phyloP scores from a whole-genome alignment of 2,329 filamentous ascomycete species.

The Shiraia bambusicola region DNA sequence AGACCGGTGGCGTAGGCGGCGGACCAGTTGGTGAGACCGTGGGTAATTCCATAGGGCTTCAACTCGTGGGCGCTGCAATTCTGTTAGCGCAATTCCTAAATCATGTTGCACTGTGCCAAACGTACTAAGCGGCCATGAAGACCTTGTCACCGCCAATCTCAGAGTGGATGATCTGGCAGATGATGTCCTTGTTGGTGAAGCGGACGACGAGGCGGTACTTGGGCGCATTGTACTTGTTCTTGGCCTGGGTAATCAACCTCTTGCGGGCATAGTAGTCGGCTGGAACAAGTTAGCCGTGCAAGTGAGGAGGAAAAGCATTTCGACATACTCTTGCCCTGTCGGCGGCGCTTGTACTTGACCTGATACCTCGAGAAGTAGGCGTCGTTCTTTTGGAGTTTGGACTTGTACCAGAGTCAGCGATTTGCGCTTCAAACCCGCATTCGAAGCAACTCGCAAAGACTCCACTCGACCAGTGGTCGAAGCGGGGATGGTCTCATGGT shows the following conservation, averaged over 20 bases:
- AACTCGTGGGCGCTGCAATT: conserved; percentile 77
- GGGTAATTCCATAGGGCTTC: conserved; percentile 92
- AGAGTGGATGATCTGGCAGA: conserved; percentile 94
- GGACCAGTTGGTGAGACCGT: conserved; percentile 99
- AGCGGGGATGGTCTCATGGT: conserved; percentile 28
- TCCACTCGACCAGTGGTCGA: conserved; percentile 34
- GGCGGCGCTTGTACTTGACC: conserved; percentile 99
- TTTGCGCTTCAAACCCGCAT: conserved; percentile 88
- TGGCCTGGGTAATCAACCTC: conserved; percentile 99
- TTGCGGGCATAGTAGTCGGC: conserved; percentile 99
- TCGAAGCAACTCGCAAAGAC: conserved; percentile 90
- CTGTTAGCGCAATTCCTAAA: conserved; percentile 8
- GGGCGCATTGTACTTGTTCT: conserved; percentile 99
- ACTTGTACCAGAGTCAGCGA: conserved; percentile 96
- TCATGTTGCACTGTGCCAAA: not conserved
- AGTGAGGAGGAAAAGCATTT: not conserved
- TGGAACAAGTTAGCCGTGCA: conserved; percentile 61
- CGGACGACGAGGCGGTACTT: conserved; percentile 99
- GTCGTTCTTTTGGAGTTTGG: conserved; percentile 96
- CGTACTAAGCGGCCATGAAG: conserved; percentile 55
- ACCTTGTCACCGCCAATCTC: conserved; percentile 99
- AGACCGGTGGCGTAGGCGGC: conserved; percentile 96
- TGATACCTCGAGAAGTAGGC: conserved; percentile 99
- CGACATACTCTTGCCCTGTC: conserved; percentile 96
- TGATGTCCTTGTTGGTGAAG: conserved; percentile 99